Evolutionary conservation across 108 stramenopile genomes (phyloP), one percentile per base, ranked within the genome.

Genomic region (Heterococcus sp.): DNA sequence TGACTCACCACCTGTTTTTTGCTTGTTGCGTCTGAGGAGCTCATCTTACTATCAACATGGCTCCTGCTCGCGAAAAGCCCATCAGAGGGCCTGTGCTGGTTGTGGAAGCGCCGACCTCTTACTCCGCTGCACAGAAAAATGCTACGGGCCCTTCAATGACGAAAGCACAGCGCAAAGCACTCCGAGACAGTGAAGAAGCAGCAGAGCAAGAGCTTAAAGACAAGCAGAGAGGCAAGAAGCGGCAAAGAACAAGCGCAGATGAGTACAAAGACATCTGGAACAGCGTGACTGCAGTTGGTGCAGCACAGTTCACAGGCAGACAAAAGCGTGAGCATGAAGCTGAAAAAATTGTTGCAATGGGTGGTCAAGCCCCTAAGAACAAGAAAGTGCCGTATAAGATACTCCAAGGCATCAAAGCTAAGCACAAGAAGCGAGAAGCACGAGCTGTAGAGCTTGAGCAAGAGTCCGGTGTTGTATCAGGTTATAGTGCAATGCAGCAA

Each of bases 271-370:
- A 8, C 21, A 21, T 21, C 26, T 81, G 79, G 79, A 70, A 70
- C 66, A 46, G 63, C 14, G 79, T 81, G 21, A 73, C 34, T 2
- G 72, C 72, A 65, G 72, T 81, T 37, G 79, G 79, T 4, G 34
- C 72, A 2, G 79, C 72, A 32, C 79, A 73, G 72, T 81, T 81
- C 65, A 81, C 79, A 32, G 79, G 79, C 28, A 81, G 73, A 66
- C 64, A 81, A 38, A 81, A 81, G 46, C 72, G 38, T 65, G 79
- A 39, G 14, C 65, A 73, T 65, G 72, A 81, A 38, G 71, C 70
- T 32, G 63, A 36, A 63, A 81, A 81, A 72, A 81, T 81, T 33
- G 65, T 81, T 31, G 79, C 72, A 72, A 69, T 39, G 29, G 79
- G 79, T 27, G 72, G 79, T 39, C 72, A 81, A 72, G 79, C 72